A percentile compares a stretch with the other conserved stretches of the same genome.
These are phyloP conservation scores for Phoma sp. DNA, from an alignment of 2,329 filamentous ascomycete genomes.

Conservation along the genomic window DNA sequence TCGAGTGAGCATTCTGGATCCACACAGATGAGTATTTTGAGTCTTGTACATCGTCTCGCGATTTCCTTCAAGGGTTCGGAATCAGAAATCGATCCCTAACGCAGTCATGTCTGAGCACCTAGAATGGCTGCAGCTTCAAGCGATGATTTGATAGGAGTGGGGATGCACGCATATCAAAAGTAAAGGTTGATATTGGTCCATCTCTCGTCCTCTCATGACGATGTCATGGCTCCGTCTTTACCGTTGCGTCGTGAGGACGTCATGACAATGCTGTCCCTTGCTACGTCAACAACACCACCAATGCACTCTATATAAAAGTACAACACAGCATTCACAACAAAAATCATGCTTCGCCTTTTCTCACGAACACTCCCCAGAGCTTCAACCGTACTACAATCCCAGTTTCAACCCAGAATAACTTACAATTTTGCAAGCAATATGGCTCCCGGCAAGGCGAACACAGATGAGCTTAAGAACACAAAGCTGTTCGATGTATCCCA, in stretches of 20 bases:
- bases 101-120: not conserved
- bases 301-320: slow-evolving; percentile 21
- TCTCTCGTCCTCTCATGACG: slow-evolving; percentile 4
- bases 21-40: not conserved
- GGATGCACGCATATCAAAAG: not conserved
- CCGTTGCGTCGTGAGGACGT: slow-evolving; percentile 34
- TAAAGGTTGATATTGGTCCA: not conserved
- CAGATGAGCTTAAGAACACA: slow-evolving; percentile 50
- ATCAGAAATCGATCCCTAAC: not conserved
- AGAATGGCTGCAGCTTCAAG: not conserved
- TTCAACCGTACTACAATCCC: slow-evolving; percentile 14
- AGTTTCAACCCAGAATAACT: slow-evolving; percentile 21
- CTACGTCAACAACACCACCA: slow-evolving; percentile 25
- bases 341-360: slow-evolving; percentile 41
- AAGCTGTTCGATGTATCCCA: slow-evolving; percentile 56
- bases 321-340: not conserved
- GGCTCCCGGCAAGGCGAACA: slow-evolving; percentile 44
- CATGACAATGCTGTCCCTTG: slow-evolving; percentile 32
- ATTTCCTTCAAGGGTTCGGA: not conserved
- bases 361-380: slow-evolving; percentile 21
- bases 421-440: slow-evolving; percentile 40
- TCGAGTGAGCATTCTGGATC: not conserved
- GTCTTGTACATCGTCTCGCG: not conserved
- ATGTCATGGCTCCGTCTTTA: slow-evolving; percentile 13
- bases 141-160: not conserved